phyloP scores from a whole-genome alignment of 352 stramenopile species.

The Pythium guiyangense region DNA sequence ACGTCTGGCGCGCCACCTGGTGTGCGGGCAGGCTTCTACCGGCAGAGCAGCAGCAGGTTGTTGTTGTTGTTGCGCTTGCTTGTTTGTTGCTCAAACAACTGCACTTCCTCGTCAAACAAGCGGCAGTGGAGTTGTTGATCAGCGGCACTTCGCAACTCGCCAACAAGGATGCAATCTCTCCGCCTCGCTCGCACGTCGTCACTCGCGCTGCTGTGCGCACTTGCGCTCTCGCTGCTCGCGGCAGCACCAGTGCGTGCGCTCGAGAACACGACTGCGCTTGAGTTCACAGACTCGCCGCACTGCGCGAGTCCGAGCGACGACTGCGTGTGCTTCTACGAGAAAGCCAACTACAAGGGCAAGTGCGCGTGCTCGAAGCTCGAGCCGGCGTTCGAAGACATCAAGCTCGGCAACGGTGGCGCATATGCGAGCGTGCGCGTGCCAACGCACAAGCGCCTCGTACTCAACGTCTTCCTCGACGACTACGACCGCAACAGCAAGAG shows the following conservation, averaged over 20 bases:
- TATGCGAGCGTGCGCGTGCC: constrained; percentile 15
- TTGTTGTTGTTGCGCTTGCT: not conserved
- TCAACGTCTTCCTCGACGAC: constrained; percentile 19
- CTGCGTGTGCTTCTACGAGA: constrained; percentile 14
- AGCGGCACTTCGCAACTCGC: not conserved
- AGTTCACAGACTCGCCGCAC: constrained; percentile 10
- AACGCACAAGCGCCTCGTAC: constrained; percentile 7
- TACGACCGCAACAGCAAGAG: constrained; percentile 14
- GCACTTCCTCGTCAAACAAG: not conserved
- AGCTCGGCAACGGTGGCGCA: constrained; percentile 13
- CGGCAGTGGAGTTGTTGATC: too few species aligned
- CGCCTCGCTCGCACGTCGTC: not conserved
- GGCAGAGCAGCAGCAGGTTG: too few species aligned
- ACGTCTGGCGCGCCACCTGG: too few species aligned
- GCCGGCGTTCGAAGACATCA: constrained; percentile 14
- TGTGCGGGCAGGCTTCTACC: too few species aligned
- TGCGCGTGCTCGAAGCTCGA: constrained; percentile 12
- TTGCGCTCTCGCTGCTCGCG: not conserved
- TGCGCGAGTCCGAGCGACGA: constrained; percentile 3
- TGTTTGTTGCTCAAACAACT: not conserved
- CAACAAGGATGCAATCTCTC: not conserved
- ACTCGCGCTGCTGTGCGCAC: not conserved
- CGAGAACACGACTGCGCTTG: constrained; percentile 15
- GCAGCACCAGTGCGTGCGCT: not conserved
- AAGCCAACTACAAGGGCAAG: constrained; percentile 10